These are phyloP conservation scores for Lactarius hatsudake DNA, from an alignment of 768 basidiomycete species.

Conservation along the genomic window DNA sequence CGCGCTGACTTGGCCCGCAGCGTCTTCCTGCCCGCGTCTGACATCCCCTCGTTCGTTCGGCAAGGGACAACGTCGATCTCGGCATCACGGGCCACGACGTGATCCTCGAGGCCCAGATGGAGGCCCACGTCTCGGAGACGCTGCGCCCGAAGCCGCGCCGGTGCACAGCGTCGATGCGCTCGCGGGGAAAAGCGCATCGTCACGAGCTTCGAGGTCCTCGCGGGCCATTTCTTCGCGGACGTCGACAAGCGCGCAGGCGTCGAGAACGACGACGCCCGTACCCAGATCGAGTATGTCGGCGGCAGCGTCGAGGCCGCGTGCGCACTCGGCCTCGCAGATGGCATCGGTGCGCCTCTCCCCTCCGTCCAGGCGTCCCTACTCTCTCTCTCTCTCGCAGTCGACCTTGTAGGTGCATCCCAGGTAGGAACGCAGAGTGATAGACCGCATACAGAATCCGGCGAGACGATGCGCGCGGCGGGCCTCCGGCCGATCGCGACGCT, in stretches of 20 bases:
- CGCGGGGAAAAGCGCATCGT: conserved; percentile 89
- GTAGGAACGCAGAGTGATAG: too few relatives aligned
- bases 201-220: conserved; percentile 91
- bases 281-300: conserved; percentile 92
- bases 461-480: conserved; percentile 98
- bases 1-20: conserved; percentile 39
- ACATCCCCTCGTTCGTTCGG: conserved; percentile 99
- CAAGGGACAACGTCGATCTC: conserved; percentile 92
- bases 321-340: conserved; percentile 92
- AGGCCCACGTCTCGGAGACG: conserved; percentile 69
- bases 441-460: conserved; percentile 65
- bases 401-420: conserved; percentile 72
- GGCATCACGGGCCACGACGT: conserved; percentile 99
- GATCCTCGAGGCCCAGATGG: conserved; percentile 86
- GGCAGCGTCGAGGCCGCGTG: conserved; percentile 99
- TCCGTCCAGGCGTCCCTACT: not conserved
- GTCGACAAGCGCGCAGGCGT: conserved; percentile 57
- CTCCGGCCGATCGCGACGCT: conserved; percentile 90
- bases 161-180: conserved; percentile 75
- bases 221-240: conserved; percentile 69
- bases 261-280: conserved; percentile 53
- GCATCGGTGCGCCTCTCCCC: conserved; percentile 67
- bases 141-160: conserved; percentile 72
- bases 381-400: conserved; percentile 51
- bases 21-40: conserved; percentile 93